phyloP scores from a whole-genome alignment of 441 rosid species.

The Erodium trifolium region DNA sequence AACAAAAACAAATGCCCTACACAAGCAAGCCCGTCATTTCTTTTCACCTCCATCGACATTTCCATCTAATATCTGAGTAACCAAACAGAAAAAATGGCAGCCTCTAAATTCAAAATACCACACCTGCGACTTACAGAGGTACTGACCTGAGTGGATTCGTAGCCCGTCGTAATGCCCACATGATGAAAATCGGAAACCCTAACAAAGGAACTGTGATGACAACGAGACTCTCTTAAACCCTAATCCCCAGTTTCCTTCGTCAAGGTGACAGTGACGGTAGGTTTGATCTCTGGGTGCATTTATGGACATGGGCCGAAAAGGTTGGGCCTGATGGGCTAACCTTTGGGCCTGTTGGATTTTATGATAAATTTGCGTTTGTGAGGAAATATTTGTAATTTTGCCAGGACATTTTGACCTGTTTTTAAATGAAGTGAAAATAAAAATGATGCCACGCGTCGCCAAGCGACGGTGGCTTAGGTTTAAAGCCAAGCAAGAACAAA shows the following conservation, averaged over 20 bases:
- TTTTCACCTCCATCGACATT: background rate
- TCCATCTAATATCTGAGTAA: background rate
- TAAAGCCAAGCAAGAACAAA: background rate
- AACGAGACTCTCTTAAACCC: background rate
- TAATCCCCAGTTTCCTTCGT: background rate
- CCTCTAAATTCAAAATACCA: background rate
- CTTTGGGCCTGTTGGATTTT: background rate
- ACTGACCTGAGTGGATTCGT: constrained; percentile 1
- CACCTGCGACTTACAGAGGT: background rate
- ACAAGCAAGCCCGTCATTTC: background rate
- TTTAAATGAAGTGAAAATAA: background rate
- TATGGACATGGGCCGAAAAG: background rate
- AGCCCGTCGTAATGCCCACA: constrained; percentile 7
- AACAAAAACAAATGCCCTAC: background rate
- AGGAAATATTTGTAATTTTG: background rate
- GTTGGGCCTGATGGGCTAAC: background rate
- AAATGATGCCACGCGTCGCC: too few species aligned
- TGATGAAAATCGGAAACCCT: background rate
- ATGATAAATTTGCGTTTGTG: background rate
- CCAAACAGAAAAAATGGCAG: too few species aligned
- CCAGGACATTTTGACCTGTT: background rate
- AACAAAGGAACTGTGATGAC: background rate
- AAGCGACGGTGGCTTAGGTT: too few species aligned
- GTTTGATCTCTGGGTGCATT: too few species aligned
- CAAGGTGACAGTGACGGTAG: background rate